A percentile compares a stretch with the other conserved stretches of the same genome.
Conservation (phyloP, 148 eudicot genomes). For the Polygonum aviculare region DNA sequence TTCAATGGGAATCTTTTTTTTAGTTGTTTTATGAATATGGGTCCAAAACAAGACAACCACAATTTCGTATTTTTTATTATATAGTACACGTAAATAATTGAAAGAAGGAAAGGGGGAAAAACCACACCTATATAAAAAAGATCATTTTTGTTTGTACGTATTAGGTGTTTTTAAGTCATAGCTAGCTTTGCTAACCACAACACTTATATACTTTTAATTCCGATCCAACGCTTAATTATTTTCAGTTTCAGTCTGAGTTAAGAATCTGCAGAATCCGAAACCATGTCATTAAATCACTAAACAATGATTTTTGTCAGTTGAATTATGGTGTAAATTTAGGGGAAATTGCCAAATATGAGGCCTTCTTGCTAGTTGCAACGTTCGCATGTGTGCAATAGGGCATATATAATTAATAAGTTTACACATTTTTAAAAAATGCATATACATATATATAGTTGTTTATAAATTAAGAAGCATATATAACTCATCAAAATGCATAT, state of each 20-base stretch:
- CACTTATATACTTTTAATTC: not conserved
- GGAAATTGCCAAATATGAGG: not conserved
- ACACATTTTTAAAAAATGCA: too few species aligned
- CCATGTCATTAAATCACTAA: not conserved
- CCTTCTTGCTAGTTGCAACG: not conserved
- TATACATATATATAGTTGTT: too few species aligned
- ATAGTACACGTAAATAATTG: not conserved
- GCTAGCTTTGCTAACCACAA: not conserved
- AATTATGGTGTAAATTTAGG: not conserved
- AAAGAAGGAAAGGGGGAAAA: not conserved
- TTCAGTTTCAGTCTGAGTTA: not conserved
- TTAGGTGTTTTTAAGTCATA: conserved; percentile 5
- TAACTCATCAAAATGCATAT: too few species aligned
- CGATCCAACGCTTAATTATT: not conserved
- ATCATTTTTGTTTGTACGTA: conserved; percentile 10
- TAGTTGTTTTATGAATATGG: conserved; percentile 1
- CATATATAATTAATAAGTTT: not conserved
- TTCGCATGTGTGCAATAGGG: not conserved
- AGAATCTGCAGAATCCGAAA: not conserved
- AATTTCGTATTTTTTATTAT: not conserved
- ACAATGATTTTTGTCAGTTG: not conserved
- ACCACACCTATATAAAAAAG: not conserved
- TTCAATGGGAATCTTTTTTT: not conserved
- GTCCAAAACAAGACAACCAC: conserved; percentile 8
- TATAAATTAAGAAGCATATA: too few species aligned